Conservation (phyloP, 2,329 filamentous ascomycete species). For the Hirsutella rhossiliensis region DNA sequence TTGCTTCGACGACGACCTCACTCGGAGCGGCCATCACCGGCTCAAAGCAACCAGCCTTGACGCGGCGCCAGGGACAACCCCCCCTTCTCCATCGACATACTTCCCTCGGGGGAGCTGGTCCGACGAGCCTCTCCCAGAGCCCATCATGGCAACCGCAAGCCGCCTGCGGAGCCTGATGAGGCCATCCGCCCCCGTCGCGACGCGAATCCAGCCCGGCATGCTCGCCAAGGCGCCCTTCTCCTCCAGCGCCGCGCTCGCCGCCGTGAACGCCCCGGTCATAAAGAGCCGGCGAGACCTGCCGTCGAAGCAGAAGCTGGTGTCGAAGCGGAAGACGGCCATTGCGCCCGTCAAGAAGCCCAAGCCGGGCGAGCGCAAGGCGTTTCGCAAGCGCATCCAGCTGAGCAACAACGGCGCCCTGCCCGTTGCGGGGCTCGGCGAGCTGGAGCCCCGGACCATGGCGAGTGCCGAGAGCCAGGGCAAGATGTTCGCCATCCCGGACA, state of each 20-base stretch:
- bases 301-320: constrained; percentile 31
- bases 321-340: constrained; percentile 34
- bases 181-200: constrained; percentile 19
- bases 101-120: background rate
- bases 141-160: constrained; percentile 25
- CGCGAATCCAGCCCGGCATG: constrained; percentile 19
- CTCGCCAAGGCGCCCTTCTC: constrained; percentile 27
- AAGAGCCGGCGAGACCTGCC: constrained; percentile 24
- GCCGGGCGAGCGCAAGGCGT: constrained; percentile 73
- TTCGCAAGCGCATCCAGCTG: constrained; percentile 79
- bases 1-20: background rate
- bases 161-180: constrained; percentile 30
- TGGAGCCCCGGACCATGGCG: constrained; percentile 43
- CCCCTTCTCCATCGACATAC: background rate
- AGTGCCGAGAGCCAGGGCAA: constrained; percentile 46
- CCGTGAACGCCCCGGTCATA: constrained; percentile 10
- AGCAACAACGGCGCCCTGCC: constrained; percentile 88
- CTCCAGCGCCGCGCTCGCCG: constrained; percentile 16
- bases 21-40: background rate
- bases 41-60: background rate
- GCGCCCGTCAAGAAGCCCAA: constrained; percentile 43
- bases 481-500: constrained; percentile 57
- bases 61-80: background rate
- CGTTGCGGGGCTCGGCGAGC: constrained; percentile 53
- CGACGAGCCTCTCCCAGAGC: background rate